These are phyloP conservation scores for Porphyrellus sp. DNA, from an alignment of 1,284 basidiomycete species.

Conservation along the genomic window DNA sequence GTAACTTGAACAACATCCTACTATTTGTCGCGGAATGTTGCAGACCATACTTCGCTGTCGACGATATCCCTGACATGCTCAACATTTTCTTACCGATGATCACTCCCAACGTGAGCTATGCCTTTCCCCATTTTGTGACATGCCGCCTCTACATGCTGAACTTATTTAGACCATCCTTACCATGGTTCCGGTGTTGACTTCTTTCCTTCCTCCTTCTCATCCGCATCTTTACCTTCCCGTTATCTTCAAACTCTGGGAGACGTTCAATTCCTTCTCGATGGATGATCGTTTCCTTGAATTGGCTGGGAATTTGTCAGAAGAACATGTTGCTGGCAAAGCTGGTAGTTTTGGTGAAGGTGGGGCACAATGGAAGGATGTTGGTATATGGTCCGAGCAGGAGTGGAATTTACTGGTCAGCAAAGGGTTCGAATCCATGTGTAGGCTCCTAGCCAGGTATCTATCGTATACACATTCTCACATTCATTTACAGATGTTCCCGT, in stretches of 20 bases:
- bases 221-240: conserved; percentile 68
- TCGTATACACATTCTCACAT: conserved; percentile 47
- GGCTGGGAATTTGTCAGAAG: conserved; percentile 72
- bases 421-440: conserved; percentile 85
- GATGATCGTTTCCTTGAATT: conserved; percentile 87
- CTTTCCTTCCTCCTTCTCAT: conserved; percentile 72
- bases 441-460: conserved; percentile 27
- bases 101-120: conserved; percentile 28
- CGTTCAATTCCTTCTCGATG: conserved; percentile 75
- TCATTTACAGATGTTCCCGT: conserved; percentile 63
- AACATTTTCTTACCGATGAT: conserved; percentile 61
- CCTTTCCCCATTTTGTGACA: background rate
- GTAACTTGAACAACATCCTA: conserved; percentile 34
- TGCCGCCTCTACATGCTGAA: background rate
- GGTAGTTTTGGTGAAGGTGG: conserved; percentile 52
- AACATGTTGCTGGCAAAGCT: conserved; percentile 66
- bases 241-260: conserved; percentile 82
- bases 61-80: conserved; percentile 89
- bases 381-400: conserved; percentile 85
- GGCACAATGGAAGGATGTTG: conserved; percentile 72
- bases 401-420: conserved; percentile 88
- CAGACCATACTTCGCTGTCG: conserved; percentile 88
- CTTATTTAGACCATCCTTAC: conserved; percentile 53
- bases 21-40: conserved; percentile 76
- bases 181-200: conserved; percentile 69